Conservation (phyloP, 2,329 filamentous ascomycete species). For the Nigrospora sphaerica region DNA sequence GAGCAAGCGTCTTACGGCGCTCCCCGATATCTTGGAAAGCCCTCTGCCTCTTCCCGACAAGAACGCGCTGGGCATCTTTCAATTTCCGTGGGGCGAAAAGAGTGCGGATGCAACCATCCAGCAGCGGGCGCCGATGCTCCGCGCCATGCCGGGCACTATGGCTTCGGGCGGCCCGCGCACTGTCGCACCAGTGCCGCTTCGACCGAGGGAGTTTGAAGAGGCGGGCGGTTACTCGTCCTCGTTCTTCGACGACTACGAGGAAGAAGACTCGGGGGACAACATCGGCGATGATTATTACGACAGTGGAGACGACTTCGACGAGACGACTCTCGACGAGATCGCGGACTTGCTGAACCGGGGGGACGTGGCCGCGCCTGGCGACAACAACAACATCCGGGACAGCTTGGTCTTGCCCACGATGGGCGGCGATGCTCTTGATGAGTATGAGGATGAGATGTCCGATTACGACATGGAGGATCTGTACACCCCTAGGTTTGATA, state of each 20-base stretch:
- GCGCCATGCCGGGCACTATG: constrained; percentile 47
- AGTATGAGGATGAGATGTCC: constrained; percentile 25
- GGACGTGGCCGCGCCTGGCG: too few relatives aligned
- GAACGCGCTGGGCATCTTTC: constrained; percentile 56
- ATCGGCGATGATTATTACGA: constrained; percentile 28
- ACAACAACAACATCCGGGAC: constrained; percentile 27
- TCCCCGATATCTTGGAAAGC: constrained; percentile 46
- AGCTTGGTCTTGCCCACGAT: constrained; percentile 31
- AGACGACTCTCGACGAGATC: constrained; percentile 58
- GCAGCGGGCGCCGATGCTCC: constrained; percentile 28
- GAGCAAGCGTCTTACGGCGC: constrained; percentile 47
- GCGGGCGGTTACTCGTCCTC: constrained; percentile 31
- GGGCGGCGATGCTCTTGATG: constrained; percentile 19
- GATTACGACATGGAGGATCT: constrained; percentile 17
- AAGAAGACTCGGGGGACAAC: constrained; percentile 33
- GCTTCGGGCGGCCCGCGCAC: constrained; percentile 27
- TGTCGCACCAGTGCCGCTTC: not conserved
- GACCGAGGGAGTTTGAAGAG: constrained; percentile 11
- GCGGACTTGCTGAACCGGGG: constrained; percentile 43
- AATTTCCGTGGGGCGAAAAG: constrained; percentile 59
- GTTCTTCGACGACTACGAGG: constrained; percentile 45
- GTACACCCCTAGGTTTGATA: constrained; percentile 8
- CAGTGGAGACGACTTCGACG: constrained; percentile 47
- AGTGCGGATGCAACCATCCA: constrained; percentile 45
- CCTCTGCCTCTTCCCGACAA: constrained; percentile 52